phyloP scores from a whole-genome alignment of 2,329 filamentous ascomycete species.

The Diatrype stigma region DNA sequence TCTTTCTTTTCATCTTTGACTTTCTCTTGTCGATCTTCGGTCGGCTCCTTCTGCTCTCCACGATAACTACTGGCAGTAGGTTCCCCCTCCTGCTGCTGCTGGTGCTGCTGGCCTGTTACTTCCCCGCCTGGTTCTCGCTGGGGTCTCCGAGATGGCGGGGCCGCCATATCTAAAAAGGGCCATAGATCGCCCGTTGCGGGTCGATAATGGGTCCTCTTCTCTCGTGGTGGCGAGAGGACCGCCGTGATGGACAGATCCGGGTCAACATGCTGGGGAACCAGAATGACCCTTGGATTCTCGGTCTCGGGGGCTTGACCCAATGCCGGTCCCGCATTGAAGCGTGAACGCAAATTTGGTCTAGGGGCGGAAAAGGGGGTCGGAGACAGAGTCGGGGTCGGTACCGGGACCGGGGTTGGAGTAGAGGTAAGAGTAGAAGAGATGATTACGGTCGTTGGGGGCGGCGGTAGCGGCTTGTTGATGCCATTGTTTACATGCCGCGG shows the following conservation, averaged over 20 bases:
- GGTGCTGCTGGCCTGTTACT: too few species aligned
- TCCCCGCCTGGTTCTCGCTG: not conserved
- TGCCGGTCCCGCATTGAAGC: not conserved
- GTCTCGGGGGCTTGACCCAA: not conserved
- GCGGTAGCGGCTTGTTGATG: not conserved
- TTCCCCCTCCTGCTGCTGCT: too few species aligned
- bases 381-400: not conserved
- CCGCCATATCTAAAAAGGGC: not conserved
- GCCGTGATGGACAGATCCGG: not conserved
- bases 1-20: not conserved
- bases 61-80: too few species aligned
- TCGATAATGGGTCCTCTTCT: not conserved
- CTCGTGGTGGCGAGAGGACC: not conserved
- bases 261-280: not conserved
- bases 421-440: too few species aligned
- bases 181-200: not conserved
- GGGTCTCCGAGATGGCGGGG: not conserved
- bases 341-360: not conserved
- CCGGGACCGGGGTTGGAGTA: not conserved
- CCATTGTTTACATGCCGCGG: not conserved
- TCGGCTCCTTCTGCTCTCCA: not conserved
- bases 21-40: not conserved
- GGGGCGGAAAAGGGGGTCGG: not conserved
- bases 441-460: not conserved
- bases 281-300: too few species aligned